phyloP scores from a whole-genome alignment of 140 eudicot genomes.

The Flaveria floridana region DNA sequence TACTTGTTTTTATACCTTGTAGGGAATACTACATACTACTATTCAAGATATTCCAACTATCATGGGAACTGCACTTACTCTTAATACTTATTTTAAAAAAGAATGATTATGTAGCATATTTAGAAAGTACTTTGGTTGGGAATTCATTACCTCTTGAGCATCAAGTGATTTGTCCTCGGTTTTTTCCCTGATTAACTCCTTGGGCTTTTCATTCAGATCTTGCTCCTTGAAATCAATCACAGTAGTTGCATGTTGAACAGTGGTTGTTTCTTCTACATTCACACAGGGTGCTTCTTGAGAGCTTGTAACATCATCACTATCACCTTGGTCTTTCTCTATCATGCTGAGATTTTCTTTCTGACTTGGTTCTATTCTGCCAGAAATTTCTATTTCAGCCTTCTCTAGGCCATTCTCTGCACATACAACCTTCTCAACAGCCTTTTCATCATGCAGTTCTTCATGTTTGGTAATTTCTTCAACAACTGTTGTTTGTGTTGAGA shows the following conservation, averaged over 20 bases:
- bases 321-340: slow-evolving; percentile 25
- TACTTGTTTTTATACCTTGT: neutral
- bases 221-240: slow-evolving; percentile 27
- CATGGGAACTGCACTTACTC: neutral
- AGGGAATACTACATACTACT: neutral
- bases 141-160: slow-evolving; percentile 20
- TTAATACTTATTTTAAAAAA: neutral
- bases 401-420: neutral
- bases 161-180: slow-evolving; percentile 17
- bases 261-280: slow-evolving; percentile 25
- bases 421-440: slow-evolving; percentile 11
- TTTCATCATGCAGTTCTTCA: slow-evolving; percentile 8
- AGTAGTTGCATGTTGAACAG: slow-evolving; percentile 19
- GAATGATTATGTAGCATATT: neutral
- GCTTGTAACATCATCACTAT: slow-evolving; percentile 19
- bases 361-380: slow-evolving; percentile 18
- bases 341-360: neutral
- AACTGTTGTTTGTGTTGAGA: slow-evolving; percentile 5
- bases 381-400: slow-evolving; percentile 5
- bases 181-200: slow-evolving; percentile 23
- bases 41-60: slow-evolving; percentile 16
- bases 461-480: neutral
- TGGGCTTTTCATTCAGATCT: slow-evolving; percentile 24
- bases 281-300: slow-evolving; percentile 8
- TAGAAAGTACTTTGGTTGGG: neutral